Evolutionary conservation across 2,329 filamentous ascomycete species (phyloP), one percentile per base, ranked within the genome.

Genomic region (Microcyclosporella mali): DNA sequence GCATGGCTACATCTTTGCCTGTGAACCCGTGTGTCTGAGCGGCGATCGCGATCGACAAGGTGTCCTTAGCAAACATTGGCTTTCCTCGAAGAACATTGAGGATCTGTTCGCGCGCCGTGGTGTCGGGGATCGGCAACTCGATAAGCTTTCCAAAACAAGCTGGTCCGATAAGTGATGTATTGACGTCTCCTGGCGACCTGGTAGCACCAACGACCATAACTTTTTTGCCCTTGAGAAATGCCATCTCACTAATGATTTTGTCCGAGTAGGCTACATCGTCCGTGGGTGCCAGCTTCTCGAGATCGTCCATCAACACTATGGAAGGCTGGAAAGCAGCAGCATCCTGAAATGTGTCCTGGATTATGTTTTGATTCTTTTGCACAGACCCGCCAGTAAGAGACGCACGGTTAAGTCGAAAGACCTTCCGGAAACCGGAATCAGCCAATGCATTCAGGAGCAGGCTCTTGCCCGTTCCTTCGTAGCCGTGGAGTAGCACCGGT

Each of bases 11-110:
- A 61, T 95, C 89, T 1, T 77, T 75, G 3, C 85, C 84, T 25
- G 87, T 94, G 63, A 87, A 95, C 3, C 89, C 90, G 58, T 95
- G 88, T 0, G 89, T 94, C 43, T 80, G 78, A 48, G 85, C 78
- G 32, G 83, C 83, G 33, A 94, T 68, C 14, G 73, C 68, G 3
- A 73, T 66, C 14, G 88, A 66, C 8, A 79, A 68, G 1, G 66
- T 65, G 2, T 82, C 71, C 11, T 53, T 47, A 18, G 49, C 34
- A 69, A 68, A 7, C 69, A 72, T n/a, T 61, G 67, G 34, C 78
- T 68, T 19, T 61, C 67, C 11, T 68, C 69, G 45, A 59, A 85
- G 70, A 6, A 77, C 78, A 21, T 78, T 74, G 16, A 95, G 65
- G 10, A 95, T 94, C 21, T 87, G 81, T 36, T 79, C 77, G 30